Percentiles rank a stretch among this genome's conserved stretches.
phyloP scores from a whole-genome alignment of 1,284 basidiomycete species.

The Takashimella koratensis region DNA sequence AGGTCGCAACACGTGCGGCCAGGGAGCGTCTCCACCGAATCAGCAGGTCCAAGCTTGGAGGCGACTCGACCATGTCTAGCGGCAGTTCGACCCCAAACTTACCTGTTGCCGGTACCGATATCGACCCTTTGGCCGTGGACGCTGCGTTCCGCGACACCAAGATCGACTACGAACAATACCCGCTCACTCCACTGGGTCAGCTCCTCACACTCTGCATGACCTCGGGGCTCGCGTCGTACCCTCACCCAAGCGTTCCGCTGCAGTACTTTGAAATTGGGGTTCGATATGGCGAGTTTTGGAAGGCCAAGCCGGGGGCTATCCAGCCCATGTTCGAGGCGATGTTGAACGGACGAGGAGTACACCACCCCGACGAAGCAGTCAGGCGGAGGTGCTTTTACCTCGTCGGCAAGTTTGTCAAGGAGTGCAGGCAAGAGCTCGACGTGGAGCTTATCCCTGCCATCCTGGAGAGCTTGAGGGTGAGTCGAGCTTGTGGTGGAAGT shows the following conservation, averaged over 20 bases:
- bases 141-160: slow-evolving; percentile 45
- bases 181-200: slow-evolving; percentile 86
- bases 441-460: slow-evolving; percentile 67
- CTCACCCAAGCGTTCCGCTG: slow-evolving; percentile 81
- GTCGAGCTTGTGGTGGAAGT: slow-evolving; percentile 22
- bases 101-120: not conserved
- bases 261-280: slow-evolving; percentile 92
- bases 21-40: slow-evolving; percentile 26
- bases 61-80: slow-evolving; percentile 30
- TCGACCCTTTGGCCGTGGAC: slow-evolving; percentile 38
- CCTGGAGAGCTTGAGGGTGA: slow-evolving; percentile 64
- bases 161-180: slow-evolving; percentile 79
- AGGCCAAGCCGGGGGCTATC: slow-evolving; percentile 80
- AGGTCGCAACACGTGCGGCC: slow-evolving; percentile 38
- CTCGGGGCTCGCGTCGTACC: slow-evolving; percentile 77
- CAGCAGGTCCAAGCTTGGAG: slow-evolving; percentile 26
- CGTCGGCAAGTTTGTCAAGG: slow-evolving; percentile 88
- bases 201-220: slow-evolving; percentile 79
- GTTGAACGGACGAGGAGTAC: slow-evolving; percentile 79
- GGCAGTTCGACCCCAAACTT: slow-evolving; percentile 34
- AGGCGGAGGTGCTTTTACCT: slow-evolving; percentile 85
- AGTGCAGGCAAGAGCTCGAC: slow-evolving; percentile 74
- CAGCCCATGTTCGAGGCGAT: slow-evolving; percentile 83
- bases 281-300: slow-evolving; percentile 95
- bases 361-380: slow-evolving; percentile 68